Evolutionary conservation across 257 asterid genomes (phyloP), one percentile per base, ranked within the genome.

Genomic region (Nicotiana benthamiana): DNA sequence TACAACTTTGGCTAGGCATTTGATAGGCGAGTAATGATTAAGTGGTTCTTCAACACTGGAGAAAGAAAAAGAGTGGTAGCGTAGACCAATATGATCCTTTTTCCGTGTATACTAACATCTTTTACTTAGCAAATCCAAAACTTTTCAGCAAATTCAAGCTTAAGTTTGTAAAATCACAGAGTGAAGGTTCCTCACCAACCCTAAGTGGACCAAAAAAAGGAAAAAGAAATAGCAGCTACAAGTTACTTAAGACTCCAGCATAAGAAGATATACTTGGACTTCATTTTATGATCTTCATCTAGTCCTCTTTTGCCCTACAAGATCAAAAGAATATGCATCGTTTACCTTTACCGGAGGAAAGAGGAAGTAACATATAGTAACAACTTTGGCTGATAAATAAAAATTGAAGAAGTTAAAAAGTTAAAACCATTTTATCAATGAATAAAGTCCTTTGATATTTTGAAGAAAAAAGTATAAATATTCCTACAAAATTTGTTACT

Each of bases 241-340:
- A 40, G 56, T 28, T 53, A 81, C 54, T 81, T 48, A 16, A 54
- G 13, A 67, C 40, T 79, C 82, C 51, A 4, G 60, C 34, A 34
- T 75, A 81, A 79, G 51, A 77, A 82, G 78, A 72, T 72, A 80
- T 85, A 78, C 86, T 87, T 88, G 86, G 84, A 89, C 90, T 89
- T 85, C 80, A 57, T 86, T 84, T 83, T 88, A 88, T 22, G 90
- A 86, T 88, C 92, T 85, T 87, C 90, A 87, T 81, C 88, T 89
- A 89, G 93, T 88, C 91, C 87, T 81, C 79, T 91, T 82, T 84
- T 72, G 87, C 83, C 95, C 95, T 89, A 91, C 93, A 91, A 88
- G 89, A 90, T 57, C 81, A 87, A 87, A 80, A 87, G 78, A 72
- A 72, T 85, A 84, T 86, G 85, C 84, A 86, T 83, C 70, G 83